Percentiles rank a stretch among this genome's conserved stretches.
phyloP scores from a whole-genome alignment of 2,329 filamentous ascomycete species.

The Calonectria honghensis region DNA sequence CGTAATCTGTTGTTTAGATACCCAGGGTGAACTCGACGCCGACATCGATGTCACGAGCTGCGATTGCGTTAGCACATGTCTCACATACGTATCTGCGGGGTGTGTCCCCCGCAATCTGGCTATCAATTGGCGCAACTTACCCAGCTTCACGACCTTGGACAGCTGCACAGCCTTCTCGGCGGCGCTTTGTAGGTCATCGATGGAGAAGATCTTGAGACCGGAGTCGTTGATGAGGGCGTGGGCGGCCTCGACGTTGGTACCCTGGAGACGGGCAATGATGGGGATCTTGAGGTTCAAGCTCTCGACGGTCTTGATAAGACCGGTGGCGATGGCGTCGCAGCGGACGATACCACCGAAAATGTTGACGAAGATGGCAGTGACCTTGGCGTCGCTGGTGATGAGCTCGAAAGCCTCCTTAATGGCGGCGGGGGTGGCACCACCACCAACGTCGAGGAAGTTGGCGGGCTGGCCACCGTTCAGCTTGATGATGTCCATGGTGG shows the following conservation, averaged over 20 bases:
- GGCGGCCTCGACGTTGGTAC: conserved; percentile 97
- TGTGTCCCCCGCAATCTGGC: neutral
- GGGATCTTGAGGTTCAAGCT: conserved; percentile 96
- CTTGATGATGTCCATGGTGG: conserved; percentile 99
- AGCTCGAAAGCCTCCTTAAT: conserved; percentile 99
- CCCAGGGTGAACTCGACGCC: conserved; percentile 96
- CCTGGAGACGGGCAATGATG: conserved; percentile 97
- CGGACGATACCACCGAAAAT: conserved; percentile 99
- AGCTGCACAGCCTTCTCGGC: conserved; percentile 99
- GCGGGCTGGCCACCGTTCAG: conserved; percentile 96
- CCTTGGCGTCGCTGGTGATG: conserved; percentile 98
- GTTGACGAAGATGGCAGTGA: conserved; percentile 99
- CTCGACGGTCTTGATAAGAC: conserved; percentile 95
- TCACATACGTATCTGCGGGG: neutral
- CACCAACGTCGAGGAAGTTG: conserved; percentile 99
- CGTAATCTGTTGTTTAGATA: conserved; percentile 77
- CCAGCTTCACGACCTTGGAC: conserved; percentile 99
- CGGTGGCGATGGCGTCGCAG: conserved; percentile 97
- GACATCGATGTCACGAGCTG: conserved; percentile 96
- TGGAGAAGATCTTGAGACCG: conserved; percentile 99
- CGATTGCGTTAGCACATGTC: conserved; percentile 46
- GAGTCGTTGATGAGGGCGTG: conserved; percentile 97
- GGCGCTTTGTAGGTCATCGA: conserved; percentile 96
- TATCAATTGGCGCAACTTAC: conserved; percentile 70
- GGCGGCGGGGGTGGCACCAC: conserved; percentile 95